Evolutionary conservation across 2,329 filamentous ascomycete genomes (phyloP), one percentile per base, ranked within the genome.

Genomic region (Phialophora macrospora): DNA sequence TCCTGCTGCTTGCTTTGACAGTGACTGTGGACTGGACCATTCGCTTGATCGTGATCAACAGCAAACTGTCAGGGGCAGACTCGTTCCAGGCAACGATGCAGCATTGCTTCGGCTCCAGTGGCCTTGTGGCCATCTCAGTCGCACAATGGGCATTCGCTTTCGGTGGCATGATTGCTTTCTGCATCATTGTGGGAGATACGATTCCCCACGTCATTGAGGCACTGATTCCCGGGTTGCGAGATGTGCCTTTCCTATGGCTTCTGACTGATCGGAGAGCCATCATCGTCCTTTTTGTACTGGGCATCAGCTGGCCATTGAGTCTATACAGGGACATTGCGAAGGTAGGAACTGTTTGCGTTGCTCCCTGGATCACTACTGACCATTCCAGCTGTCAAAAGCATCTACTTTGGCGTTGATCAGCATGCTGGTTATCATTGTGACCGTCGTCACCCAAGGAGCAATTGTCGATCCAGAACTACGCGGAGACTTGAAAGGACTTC

Each of bases 121-220:
- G 95, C 0, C 83, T 99, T 63, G 87, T 99, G 70, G 94, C 95
- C 65, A 97, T 99, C 60, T 89, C 87, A 4, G 74, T 98, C 68
- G 95, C 95, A 57, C 95, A 99, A 81, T 99, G 94, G 94, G 90
- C 92, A 30, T 99, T 99, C 83, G 95, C 95, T 2, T 99, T 98
- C 81, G 95, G 95, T 63, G 95, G 95, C 70, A 99, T 99, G 95
- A 88, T 99, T 63, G 95, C 95, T 14, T 99, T 98, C 78, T 95
- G 93, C 71, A 93, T 99, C 74, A 97, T 99, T 74, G 91, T 99
- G 9, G 95, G 95, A 66, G 95, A 99, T 77, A 93, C 92, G 0
- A 97, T 99, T 75, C 95, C 95, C 3, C 92, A 93, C 76, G 95
- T 99, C 55, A 78, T 98, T 73, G 80, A 84, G 55, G 92, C 93